Conservation (phyloP, 2,329 filamentous ascomycete genomes). For the Chaetothyriales sp. region DNA sequence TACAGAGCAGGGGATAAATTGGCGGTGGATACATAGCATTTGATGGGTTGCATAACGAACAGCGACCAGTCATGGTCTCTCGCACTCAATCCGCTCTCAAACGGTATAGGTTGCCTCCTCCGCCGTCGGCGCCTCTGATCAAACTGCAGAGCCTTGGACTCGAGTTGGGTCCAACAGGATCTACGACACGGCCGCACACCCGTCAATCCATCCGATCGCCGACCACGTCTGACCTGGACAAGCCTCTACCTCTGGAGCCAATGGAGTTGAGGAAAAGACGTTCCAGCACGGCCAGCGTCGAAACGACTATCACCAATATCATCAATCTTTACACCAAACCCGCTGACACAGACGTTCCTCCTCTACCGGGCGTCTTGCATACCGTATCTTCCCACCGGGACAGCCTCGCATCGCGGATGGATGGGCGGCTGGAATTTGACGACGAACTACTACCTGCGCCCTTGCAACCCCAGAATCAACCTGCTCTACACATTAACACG, state of each 20-base stretch:
- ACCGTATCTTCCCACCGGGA: conserved; percentile 11
- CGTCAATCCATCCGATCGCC: conserved; percentile 1
- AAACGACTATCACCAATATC: conserved; percentile 16
- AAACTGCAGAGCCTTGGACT: conserved; percentile 13
- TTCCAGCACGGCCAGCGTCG: conserved; percentile 15
- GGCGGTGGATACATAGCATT: too few species aligned
- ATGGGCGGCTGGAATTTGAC: neutral
- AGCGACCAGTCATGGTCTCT: too few species aligned
- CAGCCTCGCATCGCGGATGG: conserved; percentile 10
- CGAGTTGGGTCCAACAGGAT: conserved; percentile 7
- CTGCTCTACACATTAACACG: neutral
- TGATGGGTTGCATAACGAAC: too few species aligned
- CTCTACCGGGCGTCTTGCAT: conserved; percentile 1
- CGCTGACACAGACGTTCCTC: conserved; percentile 7
- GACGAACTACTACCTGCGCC: neutral
- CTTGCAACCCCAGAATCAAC: neutral
- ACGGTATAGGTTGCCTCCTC: conserved; percentile 5
- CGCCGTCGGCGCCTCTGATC: conserved; percentile 13
- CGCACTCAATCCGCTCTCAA: too few species aligned
- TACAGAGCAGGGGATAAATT: neutral
- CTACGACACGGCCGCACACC: neutral
- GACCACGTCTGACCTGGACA: conserved; percentile 10
- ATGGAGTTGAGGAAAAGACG: conserved; percentile 8
- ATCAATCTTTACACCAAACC: conserved; percentile 15
- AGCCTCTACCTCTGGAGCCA: conserved; percentile 13